Conservation (phyloP, 1,139 yeast genomes). For the Geotrichum australiense region DNA sequence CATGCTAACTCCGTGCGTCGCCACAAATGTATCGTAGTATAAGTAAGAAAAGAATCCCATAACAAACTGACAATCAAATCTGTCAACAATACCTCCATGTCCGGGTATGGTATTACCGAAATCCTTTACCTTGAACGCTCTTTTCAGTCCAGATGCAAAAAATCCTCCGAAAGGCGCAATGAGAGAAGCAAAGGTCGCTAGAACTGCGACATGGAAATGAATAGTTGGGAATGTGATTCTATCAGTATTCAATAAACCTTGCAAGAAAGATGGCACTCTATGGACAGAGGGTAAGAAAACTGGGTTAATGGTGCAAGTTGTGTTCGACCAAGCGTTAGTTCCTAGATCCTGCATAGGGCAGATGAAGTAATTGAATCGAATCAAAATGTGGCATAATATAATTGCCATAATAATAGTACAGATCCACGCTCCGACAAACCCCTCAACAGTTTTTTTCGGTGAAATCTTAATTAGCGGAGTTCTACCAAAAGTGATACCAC, state of each 20-base stretch:
- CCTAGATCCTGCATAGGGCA: slow-evolving; percentile 76
- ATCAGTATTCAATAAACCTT: slow-evolving; percentile 40
- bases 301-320: slow-evolving; percentile 78
- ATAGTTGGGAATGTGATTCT: slow-evolving; percentile 70
- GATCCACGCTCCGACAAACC: slow-evolving; percentile 96
- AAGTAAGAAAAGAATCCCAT: slow-evolving; percentile 95
- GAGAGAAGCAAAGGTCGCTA: slow-evolving; percentile 92
- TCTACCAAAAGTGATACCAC: slow-evolving; percentile 94
- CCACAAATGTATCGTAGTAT: slow-evolving; percentile 86
- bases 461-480: slow-evolving; percentile 90
- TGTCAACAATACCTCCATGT: slow-evolving; percentile 96
- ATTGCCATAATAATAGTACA: slow-evolving; percentile 78
- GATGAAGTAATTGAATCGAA: slow-evolving; percentile 66
- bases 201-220: slow-evolving; percentile 75
- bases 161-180: slow-evolving; percentile 99
- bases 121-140: slow-evolving; percentile 94
- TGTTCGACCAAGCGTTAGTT: slow-evolving; percentile 51
- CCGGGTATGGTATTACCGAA: slow-evolving; percentile 94
- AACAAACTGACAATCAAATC: slow-evolving; percentile 95
- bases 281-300: slow-evolving; percentile 75
- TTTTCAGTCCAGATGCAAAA: slow-evolving; percentile 92
- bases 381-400: slow-evolving; percentile 54
- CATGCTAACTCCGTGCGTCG: slow-evolving; percentile 55
- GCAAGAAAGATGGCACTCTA: slow-evolving; percentile 64
- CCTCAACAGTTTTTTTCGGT: slow-evolving; percentile 96